Base-by-base conservation (phyloP, 148 eudicot genomes). In the Arbutus unedo region DNA sequence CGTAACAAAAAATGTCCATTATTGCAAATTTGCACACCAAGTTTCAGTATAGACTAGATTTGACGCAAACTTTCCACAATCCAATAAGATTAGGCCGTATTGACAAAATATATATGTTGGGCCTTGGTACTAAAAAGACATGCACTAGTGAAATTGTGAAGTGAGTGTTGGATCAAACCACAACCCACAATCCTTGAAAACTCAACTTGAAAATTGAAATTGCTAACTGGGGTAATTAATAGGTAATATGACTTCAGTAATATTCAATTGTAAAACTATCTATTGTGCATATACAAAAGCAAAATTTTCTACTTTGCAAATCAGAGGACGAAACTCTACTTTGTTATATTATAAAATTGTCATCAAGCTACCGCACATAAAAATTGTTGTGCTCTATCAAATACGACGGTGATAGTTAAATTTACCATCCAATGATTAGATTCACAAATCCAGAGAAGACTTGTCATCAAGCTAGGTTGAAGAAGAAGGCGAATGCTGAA, bases 401-500 rank as follows among this genome's bases (percentile, higher is more conserved):
- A 50, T 76, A 50, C 3, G 44, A 53, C 50, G 16, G 13, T 48
- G 11, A 25, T 8, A 74, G 55, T n/a, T 55, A 47, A 5, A 14
- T 74, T 74, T n/a, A 74, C 55, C 77, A 1, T 19, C 14, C 53
- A 9, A 47, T 19, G 23, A n/a, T 13, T 76, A 55, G 49, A 76
- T 23, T 2, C 25, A 50, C 13, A 1, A 47, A 48, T 50, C 59
- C 45, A 31, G 38, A 31, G 38, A 31, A 31, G 38, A 31, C 38
- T 31, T 1, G 1, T 31, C 1, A 31, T 31, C 38, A 31, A 31
- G 38, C 38, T 31, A 31, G 38, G 38, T 31, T 31, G 38, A 31
- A 31, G 38, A 31, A 31, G 38, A 31, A 31, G 38, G 1, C 0
- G n/a, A 25, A 44, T 87, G 89, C 62, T 85, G 87, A 67, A 93